These are phyloP conservation scores for Halenospora varia DNA, from an alignment of 495 filamentous ascomycete genomes.

Conservation along the genomic window DNA sequence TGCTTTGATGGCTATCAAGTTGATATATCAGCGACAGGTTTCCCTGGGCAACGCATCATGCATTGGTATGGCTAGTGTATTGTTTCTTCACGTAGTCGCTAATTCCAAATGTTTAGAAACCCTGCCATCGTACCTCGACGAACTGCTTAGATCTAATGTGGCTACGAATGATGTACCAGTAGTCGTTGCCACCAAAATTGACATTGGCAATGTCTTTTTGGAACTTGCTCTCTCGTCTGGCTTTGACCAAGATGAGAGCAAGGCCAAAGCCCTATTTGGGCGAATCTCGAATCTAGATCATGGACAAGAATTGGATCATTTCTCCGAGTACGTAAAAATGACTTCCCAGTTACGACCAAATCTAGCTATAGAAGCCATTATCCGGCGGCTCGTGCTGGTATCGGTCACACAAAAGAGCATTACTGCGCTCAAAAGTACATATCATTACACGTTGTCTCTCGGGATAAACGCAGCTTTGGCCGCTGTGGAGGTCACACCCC, in stretches of 20 bases:
- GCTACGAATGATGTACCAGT: neutral
- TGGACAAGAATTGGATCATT: too few relatives aligned
- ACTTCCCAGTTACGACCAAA: neutral
- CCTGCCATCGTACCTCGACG: neutral
- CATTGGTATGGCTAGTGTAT: constrained; percentile 1
- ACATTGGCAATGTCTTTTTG: neutral
- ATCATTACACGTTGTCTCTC: neutral
- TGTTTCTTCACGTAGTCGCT: neutral
- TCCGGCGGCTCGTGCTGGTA: neutral
- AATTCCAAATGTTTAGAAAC: constrained; percentile 23
- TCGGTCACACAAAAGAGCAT: neutral
- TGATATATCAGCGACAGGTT: constrained; percentile 43
- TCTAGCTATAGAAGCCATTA: neutral
- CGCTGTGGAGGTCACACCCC: neutral
- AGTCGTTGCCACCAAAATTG: neutral
- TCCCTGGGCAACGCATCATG: constrained; percentile 14
- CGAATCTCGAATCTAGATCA: too few relatives aligned
- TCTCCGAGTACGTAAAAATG: too few relatives aligned
- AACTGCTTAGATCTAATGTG: neutral
- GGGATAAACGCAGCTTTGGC: neutral
- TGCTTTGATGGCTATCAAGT: constrained; percentile 52
- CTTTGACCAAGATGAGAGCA: too few relatives aligned
- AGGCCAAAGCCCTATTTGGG: too few relatives aligned
- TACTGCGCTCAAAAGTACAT: neutral
- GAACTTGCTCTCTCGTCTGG: neutral